These are phyloP conservation scores for Magnusiomyces suaveolens DNA, from an alignment of 1,139 yeast species.

Conservation along the genomic window DNA sequence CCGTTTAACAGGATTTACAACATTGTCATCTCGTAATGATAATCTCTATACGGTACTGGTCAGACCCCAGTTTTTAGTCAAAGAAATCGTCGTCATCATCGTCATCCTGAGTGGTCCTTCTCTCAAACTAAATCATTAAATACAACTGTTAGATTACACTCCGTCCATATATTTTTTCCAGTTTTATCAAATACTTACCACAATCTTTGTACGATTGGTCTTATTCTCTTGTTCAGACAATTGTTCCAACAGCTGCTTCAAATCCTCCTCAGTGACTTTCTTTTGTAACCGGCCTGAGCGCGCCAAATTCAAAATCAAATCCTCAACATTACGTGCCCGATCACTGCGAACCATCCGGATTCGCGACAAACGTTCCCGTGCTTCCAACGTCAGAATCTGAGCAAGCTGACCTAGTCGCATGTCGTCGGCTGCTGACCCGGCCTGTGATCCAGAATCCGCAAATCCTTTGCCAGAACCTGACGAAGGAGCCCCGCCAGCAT, in stretches of 20 bases:
- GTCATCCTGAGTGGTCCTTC: slow-evolving; percentile 10
- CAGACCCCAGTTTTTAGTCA: too few relatives aligned
- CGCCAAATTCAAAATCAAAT: slow-evolving; percentile 62
- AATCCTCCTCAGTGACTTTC: slow-evolving; percentile 66
- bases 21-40: too few relatives aligned
- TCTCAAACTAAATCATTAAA: slow-evolving; percentile 13
- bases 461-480: slow-evolving; percentile 10
- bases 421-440: slow-evolving; percentile 1
- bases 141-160: too few relatives aligned
- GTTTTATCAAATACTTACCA: slow-evolving; percentile 18
- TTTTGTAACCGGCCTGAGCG: slow-evolving; percentile 66
- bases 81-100: slow-evolving; percentile 15
- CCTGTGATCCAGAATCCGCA: slow-evolving; percentile 14
- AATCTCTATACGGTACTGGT: too few relatives aligned
- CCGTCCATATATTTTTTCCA: neutral
- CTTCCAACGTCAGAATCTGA: slow-evolving; percentile 67
- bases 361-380: slow-evolving; percentile 79
- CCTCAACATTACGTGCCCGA: slow-evolving; percentile 73
- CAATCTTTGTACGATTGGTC: slow-evolving; percentile 52
- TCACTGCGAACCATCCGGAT: slow-evolving; percentile 87
- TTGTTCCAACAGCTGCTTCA: slow-evolving; percentile 75
- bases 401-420: slow-evolving; percentile 37
- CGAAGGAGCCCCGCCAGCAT: slow-evolving; percentile 24
- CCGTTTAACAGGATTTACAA: too few relatives aligned
- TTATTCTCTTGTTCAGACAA: slow-evolving; percentile 69